Evolutionary conservation across 495 filamentous ascomycete species (phyloP), one percentile per base, ranked within the genome.

Genomic region (Polyplosphaeria fusca): DNA sequence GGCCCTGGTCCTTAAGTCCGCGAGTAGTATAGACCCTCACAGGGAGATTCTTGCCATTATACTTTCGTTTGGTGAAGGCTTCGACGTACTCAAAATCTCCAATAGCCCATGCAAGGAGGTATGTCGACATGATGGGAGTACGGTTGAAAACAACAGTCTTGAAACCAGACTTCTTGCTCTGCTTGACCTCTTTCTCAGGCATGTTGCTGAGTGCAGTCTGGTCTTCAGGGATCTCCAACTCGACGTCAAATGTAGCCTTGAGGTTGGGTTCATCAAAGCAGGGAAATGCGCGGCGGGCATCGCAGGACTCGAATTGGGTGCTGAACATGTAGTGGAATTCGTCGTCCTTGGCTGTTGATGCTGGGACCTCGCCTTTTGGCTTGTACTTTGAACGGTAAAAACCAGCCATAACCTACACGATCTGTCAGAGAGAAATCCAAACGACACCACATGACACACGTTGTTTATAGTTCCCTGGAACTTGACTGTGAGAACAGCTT

Each of bases 261-360:
- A 96, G 77, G 65, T 94, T 96, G 18, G 93, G 93, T 75, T 98
- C 93, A 68, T 98, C 93, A 64, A 97, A 97, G 76, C 93, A 97
- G 40, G 93, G 93, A 71, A 98, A 94, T 19, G 91, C 91, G 61
- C 91, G 77, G 47, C 93, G 83, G 38, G 93, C 93, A 77, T 96
- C 93, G 67, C 90, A 95, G 38, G 90, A 85, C 74, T 98, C 93
- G 65, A 98, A 97, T 72, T 98, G 93, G 37, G 93, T 98, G 73
- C 85, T 90, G 69, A 94, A 82, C 92, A 96, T 95, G 73, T 90
- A 89, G 73, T 92, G 80, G 67, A 85, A 86, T 38, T 93, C 87
- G 13, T 76, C 80, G 45, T 93, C 88, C 67, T 78, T 85, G 13
- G 89, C 84, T 1, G 91, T 89, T 24, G 87, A 87, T 14, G 80